Percentiles rank a stretch among this genome's conserved stretches.
Evolutionary conservation across 2,329 filamentous ascomycete species (phyloP).

Genomic region (Dothideomycetidae sp.): DNA sequence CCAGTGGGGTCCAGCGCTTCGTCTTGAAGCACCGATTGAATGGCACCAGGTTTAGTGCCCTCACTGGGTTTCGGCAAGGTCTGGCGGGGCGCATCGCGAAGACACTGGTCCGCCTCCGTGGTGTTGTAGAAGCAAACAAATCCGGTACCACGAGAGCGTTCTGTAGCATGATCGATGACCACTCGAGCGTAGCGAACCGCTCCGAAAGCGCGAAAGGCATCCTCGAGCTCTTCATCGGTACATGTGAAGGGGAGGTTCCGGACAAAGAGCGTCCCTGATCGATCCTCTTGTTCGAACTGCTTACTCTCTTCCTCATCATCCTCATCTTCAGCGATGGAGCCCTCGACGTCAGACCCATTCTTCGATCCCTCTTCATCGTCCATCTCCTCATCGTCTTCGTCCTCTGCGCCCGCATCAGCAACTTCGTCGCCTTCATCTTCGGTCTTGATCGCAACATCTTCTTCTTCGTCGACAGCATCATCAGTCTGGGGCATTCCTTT

Average conservation of each 20-base stretch:
- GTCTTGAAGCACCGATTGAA: constrained; percentile 77
- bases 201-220: constrained; percentile 81
- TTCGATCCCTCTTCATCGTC: constrained; percentile 27
- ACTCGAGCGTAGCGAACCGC: constrained; percentile 80
- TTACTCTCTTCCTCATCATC: constrained; percentile 27
- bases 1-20: constrained; percentile 69
- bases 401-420: constrained; percentile 17
- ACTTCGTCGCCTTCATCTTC: constrained; percentile 24
- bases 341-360: constrained; percentile 22
- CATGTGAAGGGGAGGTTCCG: constrained; percentile 86
- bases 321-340: constrained; percentile 31
- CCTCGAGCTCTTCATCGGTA: constrained; percentile 66
- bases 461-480: constrained; percentile 23
- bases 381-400: constrained; percentile 30
- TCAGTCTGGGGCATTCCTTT: constrained; percentile 37
- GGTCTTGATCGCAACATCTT: constrained; percentile 13
- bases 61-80: constrained; percentile 20
- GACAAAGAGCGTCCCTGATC: constrained; percentile 72
- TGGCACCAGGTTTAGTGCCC: constrained; percentile 27
- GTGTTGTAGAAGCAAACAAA: constrained; percentile 84
- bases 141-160: constrained; percentile 77
- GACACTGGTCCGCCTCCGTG: constrained; percentile 61
- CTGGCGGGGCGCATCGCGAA: constrained; percentile 56
- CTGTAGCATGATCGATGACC: constrained; percentile 73
- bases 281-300: constrained; percentile 39